Evolutionary conservation across 2,329 filamentous ascomycete genomes (phyloP), one percentile per base, ranked within the genome.

Genomic region (Beauveria australis): DNA sequence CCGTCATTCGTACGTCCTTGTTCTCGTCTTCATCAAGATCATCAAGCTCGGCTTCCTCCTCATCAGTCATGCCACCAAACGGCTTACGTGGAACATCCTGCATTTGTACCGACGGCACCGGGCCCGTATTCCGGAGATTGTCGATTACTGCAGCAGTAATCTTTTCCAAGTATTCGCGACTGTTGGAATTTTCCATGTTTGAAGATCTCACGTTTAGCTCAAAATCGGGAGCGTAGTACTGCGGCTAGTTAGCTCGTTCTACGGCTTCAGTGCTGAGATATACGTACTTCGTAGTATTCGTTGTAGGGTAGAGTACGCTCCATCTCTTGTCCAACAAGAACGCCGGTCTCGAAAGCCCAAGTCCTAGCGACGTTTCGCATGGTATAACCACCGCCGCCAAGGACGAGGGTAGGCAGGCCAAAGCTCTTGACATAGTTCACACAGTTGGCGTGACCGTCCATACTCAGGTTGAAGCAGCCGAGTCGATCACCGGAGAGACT

Each of bases 381-480:
- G 1, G 94, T 99, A 76, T 99, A 99, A 53, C 94, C 94, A 64
- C 94, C 94, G 18, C 94, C 94, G 37, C 94, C 94, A 19, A 99
- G 85, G 22, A 99, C 89, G n/a, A 99, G 82, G 2, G 95, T 87
- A 0, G 94, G 94, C 10, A 94, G 80, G 33, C 85, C 83, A 72
- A 93, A 92, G 64, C 84, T 87, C 75, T 96, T 97, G 66, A 96
- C 91, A 67, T 89, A 97, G 66, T 88, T 88, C 66, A 97, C 91
- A 72, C 94, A 99, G 74, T 92, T 92, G 66, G 93, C 92, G 73
- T 99, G 94, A 4, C 93, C 93, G 68, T 88, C 87, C 84, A 99
- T 97, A 75, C 95, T 97, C 64, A 99, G 81, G 72, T 97, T 99
- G 81, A 99, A 99, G 73, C 92, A 95, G 57, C 94, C 94, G 0